phyloP scores from a whole-genome alignment of 2,329 filamentous ascomycete species.

The Claviceps sp. region DNA sequence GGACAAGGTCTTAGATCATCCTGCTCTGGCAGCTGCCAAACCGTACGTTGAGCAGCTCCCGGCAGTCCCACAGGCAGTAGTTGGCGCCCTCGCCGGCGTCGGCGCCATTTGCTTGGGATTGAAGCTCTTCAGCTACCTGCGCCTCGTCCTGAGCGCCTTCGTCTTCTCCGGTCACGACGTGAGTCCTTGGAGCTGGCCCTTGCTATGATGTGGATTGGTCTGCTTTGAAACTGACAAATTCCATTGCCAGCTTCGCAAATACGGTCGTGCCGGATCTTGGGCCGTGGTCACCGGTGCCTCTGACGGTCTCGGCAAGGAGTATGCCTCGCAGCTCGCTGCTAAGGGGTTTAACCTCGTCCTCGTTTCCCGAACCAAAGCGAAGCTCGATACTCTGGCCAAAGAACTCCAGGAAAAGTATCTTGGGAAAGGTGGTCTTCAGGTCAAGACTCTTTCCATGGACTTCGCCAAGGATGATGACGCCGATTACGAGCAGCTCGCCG shows the following conservation, averaged over 20 bases:
- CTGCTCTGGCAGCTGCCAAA: neutral
- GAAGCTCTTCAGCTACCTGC: conserved; percentile 44
- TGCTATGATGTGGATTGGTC: no score
- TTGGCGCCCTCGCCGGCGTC: conserved; percentile 35
- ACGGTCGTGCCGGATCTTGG: conserved; percentile 86
- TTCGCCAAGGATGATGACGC: conserved; percentile 65
- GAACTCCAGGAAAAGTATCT: conserved; percentile 63
- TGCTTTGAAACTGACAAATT: neutral
- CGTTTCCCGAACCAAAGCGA: conserved; percentile 87
- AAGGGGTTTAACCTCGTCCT: conserved; percentile 93
- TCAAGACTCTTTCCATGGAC: conserved; percentile 81
- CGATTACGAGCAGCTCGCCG: conserved; percentile 65
- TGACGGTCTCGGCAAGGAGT: conserved; percentile 95
- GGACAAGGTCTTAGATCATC: conserved; percentile 13
- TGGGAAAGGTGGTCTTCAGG: conserved; percentile 43
- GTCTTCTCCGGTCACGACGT: conserved; percentile 51
- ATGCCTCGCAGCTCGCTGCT: conserved; percentile 72
- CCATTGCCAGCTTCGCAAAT: conserved; percentile 59
- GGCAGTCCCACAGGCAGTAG: conserved; percentile 28
- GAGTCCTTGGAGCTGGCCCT: conserved; percentile 15
- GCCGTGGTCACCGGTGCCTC: conserved; percentile 90
- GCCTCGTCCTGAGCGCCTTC: conserved; percentile 54
- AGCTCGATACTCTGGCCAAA: conserved; percentile 63
- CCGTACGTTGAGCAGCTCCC: conserved; percentile 12
- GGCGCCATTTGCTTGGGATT: conserved; percentile 46